Evolutionary conservation across 371 early-diverging fungal species (phyloP).

Genomic region (Phascolomyces articulosus): DNA sequence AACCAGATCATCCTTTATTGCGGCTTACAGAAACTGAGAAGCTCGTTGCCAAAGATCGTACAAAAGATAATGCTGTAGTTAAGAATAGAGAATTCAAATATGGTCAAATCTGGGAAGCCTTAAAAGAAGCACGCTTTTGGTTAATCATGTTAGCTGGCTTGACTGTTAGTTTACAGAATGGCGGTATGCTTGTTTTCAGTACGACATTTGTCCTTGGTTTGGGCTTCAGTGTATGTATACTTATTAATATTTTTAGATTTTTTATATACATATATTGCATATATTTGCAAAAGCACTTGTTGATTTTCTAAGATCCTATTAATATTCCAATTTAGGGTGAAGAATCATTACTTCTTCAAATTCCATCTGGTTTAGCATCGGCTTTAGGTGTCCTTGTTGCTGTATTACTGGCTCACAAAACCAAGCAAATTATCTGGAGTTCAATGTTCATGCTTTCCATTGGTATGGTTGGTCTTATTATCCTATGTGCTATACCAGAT

Average conservation of each 20-base stretch:
- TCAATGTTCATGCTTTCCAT: slow-evolving; percentile 14
- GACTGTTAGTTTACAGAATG: slow-evolving; percentile 33
- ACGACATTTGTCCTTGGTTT: slow-evolving; percentile 28
- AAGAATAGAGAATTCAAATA: slow-evolving; percentile 24
- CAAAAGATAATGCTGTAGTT: slow-evolving; percentile 33
- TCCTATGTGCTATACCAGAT: slow-evolving; percentile 30
- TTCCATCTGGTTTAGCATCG: slow-evolving; percentile 17
- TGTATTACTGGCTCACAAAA: slow-evolving; percentile 2
- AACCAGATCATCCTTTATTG: slow-evolving; percentile 26
- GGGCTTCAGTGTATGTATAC: slow-evolving; percentile 27
- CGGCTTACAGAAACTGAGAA: slow-evolving; percentile 29
- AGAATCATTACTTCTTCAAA: slow-evolving; percentile 25
- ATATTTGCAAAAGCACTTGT: no score
- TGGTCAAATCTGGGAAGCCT: slow-evolving; percentile 33
- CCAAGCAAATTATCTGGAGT: slow-evolving; percentile 13
- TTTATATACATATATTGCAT: neutral
- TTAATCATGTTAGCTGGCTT: slow-evolving; percentile 24
- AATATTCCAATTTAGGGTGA: slow-evolving; percentile 12
- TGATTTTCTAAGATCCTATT: no score
- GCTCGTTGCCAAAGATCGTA: slow-evolving; percentile 31
- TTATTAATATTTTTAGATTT: neutral
- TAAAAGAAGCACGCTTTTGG: slow-evolving; percentile 32
- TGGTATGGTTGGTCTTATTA: slow-evolving; percentile 22
- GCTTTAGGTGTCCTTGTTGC: slow-evolving; percentile 17
- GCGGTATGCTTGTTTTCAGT: slow-evolving; percentile 35